A percentile compares a stretch with the other conserved stretches of the same genome.
Evolutionary conservation across 495 filamentous ascomycete species (phyloP).

Genomic region (Daldinia caldariorum): DNA sequence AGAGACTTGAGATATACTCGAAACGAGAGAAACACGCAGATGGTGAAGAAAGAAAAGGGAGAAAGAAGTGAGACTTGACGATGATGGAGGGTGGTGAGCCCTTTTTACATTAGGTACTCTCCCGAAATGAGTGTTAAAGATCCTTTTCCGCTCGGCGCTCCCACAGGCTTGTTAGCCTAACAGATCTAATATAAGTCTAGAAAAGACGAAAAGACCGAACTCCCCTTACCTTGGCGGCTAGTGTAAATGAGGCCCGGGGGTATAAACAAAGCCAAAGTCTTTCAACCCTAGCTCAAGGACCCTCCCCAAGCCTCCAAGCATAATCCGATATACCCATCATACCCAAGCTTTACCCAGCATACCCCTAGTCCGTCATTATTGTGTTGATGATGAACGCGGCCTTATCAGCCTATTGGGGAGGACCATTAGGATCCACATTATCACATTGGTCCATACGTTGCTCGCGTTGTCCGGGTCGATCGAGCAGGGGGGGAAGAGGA

Average conservation of each 20-base stretch:
- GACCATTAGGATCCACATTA: constrained; percentile 37
- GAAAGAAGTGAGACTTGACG: constrained; percentile 29
- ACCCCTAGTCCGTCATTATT: constrained; percentile 36
- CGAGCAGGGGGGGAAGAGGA: constrained; percentile 8
- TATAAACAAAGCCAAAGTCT: not conserved
- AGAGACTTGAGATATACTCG: constrained; percentile 50
- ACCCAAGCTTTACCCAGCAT: constrained; percentile 3
- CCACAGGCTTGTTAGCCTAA: not conserved
- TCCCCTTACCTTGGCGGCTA: constrained; percentile 39
- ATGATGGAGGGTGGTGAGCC: constrained; percentile 39
- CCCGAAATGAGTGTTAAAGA: no score
- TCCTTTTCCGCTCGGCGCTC: not conserved
- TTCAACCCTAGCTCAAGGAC: no score
- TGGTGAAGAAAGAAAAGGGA: constrained; percentile 41
- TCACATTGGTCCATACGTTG: constrained; percentile 11
- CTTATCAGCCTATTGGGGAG: constrained; percentile 33
- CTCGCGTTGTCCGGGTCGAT: constrained; percentile 13
- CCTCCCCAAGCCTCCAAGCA: constrained; percentile 7
- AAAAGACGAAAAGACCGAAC: not conserved
- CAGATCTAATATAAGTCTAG: no score
- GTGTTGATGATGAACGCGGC: constrained; percentile 26
- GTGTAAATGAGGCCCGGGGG: constrained; percentile 20
- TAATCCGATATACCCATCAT: not conserved
- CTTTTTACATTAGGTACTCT: constrained; percentile 31
- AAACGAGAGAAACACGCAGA: constrained; percentile 35